A percentile compares a stretch with the other conserved stretches of the same genome.
phyloP scores from a whole-genome alignment of 2,329 filamentous ascomycete species.

The Xylaria sp. region DNA sequence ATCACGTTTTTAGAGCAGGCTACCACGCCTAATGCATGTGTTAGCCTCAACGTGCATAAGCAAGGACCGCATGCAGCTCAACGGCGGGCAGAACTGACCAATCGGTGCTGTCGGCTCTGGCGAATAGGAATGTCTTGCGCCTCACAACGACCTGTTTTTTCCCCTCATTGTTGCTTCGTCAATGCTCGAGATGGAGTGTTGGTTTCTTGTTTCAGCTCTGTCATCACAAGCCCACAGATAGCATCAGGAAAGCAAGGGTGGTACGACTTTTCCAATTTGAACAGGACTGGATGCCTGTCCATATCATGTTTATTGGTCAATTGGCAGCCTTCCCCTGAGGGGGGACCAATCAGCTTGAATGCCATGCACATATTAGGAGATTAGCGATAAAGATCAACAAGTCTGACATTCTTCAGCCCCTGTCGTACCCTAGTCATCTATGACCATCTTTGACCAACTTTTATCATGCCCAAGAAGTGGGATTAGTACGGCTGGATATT shows the following conservation, averaged over 20 bases:
- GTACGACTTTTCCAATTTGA: conserved; percentile 18
- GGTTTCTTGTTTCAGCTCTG: conserved; percentile 19
- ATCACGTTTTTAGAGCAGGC: conserved; percentile 20
- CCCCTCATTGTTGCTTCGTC: not conserved
- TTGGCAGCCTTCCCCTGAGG: not conserved
- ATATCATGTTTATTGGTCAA: conserved; percentile 9
- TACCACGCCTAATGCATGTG: conserved; percentile 1
- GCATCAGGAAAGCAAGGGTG: conserved; percentile 21
- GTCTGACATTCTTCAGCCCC: conserved; percentile 1
- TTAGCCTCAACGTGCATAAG: conserved; percentile 9
- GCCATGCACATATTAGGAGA: conserved; percentile 25
- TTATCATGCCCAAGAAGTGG: not conserved
- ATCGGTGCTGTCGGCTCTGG: not conserved
- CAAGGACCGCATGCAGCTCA: conserved; percentile 9
- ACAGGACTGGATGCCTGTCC: conserved; percentile 11
- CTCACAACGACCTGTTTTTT: conserved; percentile 3
- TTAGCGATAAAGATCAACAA: conserved; percentile 30
- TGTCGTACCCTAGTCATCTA: not conserved
- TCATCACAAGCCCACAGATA: conserved; percentile 19
- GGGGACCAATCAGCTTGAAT: conserved; percentile 30
- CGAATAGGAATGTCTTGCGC: conserved; percentile 6
- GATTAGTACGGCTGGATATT: not conserved
- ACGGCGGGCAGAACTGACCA: conserved; percentile 4
- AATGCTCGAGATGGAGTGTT: not conserved
- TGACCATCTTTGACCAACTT: not conserved